Conservation (phyloP, 78 protist species). For the Chrysochromulina parva region DNA sequence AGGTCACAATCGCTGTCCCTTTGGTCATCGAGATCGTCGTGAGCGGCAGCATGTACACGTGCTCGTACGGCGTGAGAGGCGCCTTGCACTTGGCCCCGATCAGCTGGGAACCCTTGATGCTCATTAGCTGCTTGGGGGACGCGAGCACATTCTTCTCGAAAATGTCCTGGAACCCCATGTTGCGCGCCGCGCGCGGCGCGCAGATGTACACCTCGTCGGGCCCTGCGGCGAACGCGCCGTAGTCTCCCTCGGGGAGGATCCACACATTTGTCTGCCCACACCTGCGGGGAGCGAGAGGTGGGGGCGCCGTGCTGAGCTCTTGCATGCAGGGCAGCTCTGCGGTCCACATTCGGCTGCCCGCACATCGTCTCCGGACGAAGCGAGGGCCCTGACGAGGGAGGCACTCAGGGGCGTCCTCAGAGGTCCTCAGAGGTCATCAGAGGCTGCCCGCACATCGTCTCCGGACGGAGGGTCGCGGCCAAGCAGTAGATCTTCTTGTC, state of each 20-base stretch:
- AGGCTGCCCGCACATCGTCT: slow-evolving; percentile 94
- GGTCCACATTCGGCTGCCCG: too few relatives aligned
- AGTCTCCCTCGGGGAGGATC: slow-evolving; percentile 89
- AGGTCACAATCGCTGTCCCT: slow-evolving; percentile 97
- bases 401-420: background rate
- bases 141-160: background rate
- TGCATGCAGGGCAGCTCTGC: too few relatives aligned
- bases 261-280: slow-evolving; percentile 94
- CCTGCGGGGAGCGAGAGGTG: too few relatives aligned
- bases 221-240: slow-evolving; percentile 85
- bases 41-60: slow-evolving; percentile 93
- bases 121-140: background rate
- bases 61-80: slow-evolving; percentile 76
- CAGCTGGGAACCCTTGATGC: slow-evolving; percentile 53
- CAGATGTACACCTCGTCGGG: slow-evolving; percentile 73
- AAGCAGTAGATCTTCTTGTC: background rate
- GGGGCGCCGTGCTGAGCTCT: too few relatives aligned
- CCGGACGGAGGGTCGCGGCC: slow-evolving; percentile 96
- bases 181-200: slow-evolving; percentile 63
- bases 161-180: slow-evolving; percentile 48
- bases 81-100: slow-evolving; percentile 87
- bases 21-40: slow-evolving; percentile 76
- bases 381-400: background rate
- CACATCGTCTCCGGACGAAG: slow-evolving; percentile 48
- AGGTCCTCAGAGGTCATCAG: background rate